Percentiles rank a stretch among this genome's conserved stretches.
Conservation (phyloP, 352 stramenopile species). For the Pythium sp. region DNA sequence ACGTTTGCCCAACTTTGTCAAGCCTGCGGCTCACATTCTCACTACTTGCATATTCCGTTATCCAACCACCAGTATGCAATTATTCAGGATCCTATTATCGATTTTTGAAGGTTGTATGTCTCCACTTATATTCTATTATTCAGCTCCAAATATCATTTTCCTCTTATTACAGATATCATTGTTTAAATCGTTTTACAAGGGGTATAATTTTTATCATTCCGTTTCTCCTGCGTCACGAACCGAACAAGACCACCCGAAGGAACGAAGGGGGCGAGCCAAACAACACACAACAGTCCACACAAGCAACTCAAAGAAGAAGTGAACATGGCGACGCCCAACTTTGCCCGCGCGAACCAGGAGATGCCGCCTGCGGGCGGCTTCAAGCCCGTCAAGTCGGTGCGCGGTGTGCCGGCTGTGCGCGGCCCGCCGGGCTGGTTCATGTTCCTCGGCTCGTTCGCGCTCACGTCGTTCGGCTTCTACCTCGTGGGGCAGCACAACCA, state of each 20-base stretch:
- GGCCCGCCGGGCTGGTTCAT: constrained; percentile 78
- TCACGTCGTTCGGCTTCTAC: constrained; percentile 77
- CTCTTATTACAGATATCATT: background rate
- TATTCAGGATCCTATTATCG: background rate
- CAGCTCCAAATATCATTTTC: background rate
- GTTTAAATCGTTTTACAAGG: background rate
- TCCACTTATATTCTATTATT: background rate
- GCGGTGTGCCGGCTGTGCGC: constrained; percentile 58
- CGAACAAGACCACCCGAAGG: constrained; percentile 9
- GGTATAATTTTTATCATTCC: background rate
- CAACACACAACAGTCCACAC: constrained; percentile 6
- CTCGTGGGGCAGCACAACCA: constrained; percentile 80
- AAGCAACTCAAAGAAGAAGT: constrained; percentile 2
- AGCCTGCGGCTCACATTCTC: background rate
- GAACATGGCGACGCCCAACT: constrained; percentile 82
- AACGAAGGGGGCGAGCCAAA: constrained; percentile 1
- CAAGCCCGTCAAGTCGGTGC: constrained; percentile 62
- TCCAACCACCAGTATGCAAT: constrained; percentile 14
- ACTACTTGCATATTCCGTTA: background rate
- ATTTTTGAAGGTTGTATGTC: background rate
- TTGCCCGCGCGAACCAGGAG: constrained; percentile 69
- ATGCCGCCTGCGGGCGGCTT: constrained; percentile 82
- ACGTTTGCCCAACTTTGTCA: too few relatives aligned
- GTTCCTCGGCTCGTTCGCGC: constrained; percentile 67
- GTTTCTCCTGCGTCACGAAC: background rate